phyloP scores from a whole-genome alignment of 2,329 filamentous ascomycete species.

The Ophiostoma sp. region DNA sequence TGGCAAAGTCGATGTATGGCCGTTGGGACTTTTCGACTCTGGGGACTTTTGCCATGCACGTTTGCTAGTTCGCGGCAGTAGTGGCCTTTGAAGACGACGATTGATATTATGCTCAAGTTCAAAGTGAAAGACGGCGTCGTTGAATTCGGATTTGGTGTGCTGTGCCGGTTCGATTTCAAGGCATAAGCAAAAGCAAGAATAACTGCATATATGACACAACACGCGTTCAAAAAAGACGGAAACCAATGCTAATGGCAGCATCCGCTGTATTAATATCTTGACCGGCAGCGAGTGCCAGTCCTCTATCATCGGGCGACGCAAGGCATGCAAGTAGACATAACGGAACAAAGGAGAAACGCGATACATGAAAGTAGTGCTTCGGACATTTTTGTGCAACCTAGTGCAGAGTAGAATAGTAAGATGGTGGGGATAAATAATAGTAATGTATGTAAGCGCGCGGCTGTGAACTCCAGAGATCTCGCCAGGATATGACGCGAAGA shows the following conservation, averaged over 20 bases:
- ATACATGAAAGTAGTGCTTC: neutral
- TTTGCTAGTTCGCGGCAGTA: neutral
- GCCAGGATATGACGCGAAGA: neutral
- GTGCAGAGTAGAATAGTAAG: conserved; percentile 8
- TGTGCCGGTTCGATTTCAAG: neutral
- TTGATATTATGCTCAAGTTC: neutral
- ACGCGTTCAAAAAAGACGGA: neutral
- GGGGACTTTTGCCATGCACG: conserved; percentile 1
- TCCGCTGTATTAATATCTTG: conserved; percentile 1
- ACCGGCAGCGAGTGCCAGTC: neutral
- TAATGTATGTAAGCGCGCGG: conserved; percentile 5
- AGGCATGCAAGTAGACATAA: neutral
- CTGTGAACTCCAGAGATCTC: conserved; percentile 10
- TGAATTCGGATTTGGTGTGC: neutral
- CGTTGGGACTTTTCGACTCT: neutral
- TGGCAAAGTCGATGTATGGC: neutral
- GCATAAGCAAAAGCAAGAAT: no score
- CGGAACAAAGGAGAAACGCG: neutral
- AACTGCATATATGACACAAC: neutral
- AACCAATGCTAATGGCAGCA: neutral
- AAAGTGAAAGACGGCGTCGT: neutral
- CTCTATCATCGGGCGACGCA: conserved; percentile 6
- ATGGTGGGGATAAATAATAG: conserved; percentile 1
- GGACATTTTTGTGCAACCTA: conserved; percentile 11
- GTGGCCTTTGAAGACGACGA: neutral